Percentiles rank a stretch among this genome's conserved stretches.
These are phyloP conservation scores for Royoungia palumana DNA, from an alignment of 768 basidiomycete species.

Conservation along the genomic window DNA sequence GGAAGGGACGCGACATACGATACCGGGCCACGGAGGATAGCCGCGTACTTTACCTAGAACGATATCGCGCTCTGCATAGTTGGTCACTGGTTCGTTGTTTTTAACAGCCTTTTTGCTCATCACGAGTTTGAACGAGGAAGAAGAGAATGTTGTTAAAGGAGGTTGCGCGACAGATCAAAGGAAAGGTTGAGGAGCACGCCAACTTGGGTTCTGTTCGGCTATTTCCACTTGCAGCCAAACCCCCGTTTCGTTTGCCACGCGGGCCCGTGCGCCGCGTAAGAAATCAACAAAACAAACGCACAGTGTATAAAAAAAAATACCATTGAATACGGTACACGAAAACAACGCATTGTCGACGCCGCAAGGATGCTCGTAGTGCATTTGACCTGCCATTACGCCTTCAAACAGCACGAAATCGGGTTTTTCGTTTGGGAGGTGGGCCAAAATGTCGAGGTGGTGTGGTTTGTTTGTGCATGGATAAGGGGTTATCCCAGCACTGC, in stretches of 20 bases:
- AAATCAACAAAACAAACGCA: constrained; percentile 34
- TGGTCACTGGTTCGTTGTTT: constrained; percentile 38
- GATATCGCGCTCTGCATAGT: constrained; percentile 74
- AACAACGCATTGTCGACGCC: constrained; percentile 21
- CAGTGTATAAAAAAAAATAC: constrained; percentile 30
- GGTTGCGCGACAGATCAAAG: constrained; percentile 37
- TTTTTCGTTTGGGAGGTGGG: background rate
- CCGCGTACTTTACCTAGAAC: constrained; percentile 94
- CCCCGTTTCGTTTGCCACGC: constrained; percentile 38
- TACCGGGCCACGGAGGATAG: constrained; percentile 92
- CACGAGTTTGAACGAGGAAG: constrained; percentile 13
- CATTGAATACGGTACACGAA: constrained; percentile 30
- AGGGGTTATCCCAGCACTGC: constrained; percentile 23
- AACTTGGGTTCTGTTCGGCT: constrained; percentile 39
- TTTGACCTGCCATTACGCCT: constrained; percentile 10
- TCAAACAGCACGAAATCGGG: constrained; percentile 5
- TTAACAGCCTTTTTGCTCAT: constrained; percentile 55
- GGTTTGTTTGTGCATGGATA: constrained; percentile 33
- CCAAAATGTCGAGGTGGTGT: constrained; percentile 13
- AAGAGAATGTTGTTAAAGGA: constrained; percentile 19
- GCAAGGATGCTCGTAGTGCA: constrained; percentile 17
- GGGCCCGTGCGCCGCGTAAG: constrained; percentile 39
- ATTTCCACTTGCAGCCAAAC: constrained; percentile 38
- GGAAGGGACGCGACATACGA: constrained; percentile 56
- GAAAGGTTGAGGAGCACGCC: constrained; percentile 39